A percentile compares a stretch with the other conserved stretches of the same genome.
phyloP scores from a whole-genome alignment of 805 yeast species.

The Lachancea fermentati region DNA sequence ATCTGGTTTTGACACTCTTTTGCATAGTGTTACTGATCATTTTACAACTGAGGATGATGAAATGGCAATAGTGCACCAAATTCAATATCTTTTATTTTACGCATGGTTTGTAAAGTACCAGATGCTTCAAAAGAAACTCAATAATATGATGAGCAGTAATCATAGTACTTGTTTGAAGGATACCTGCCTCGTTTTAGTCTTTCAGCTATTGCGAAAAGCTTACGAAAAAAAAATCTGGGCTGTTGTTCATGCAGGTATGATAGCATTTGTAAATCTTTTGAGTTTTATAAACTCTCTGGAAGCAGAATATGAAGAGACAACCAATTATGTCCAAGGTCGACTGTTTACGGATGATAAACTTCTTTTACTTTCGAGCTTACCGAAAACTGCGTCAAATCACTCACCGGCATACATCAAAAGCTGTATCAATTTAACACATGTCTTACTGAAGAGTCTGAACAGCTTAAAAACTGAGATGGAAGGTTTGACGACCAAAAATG shows the following conservation, averaged over 20 bases:
- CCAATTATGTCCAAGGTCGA: slow-evolving; percentile 52
- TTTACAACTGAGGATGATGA: slow-evolving; percentile 38
- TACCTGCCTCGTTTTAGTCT: slow-evolving; percentile 49
- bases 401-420: slow-evolving; percentile 57
- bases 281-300: slow-evolving; percentile 39
- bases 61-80: slow-evolving; percentile 27
- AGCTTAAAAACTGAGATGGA: too few species aligned
- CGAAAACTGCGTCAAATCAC: slow-evolving; percentile 57
- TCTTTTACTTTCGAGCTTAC: slow-evolving; percentile 49
- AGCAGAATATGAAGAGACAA: slow-evolving; percentile 37
- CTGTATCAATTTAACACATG: slow-evolving; percentile 59
- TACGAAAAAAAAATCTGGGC: slow-evolving; percentile 44
- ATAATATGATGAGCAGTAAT: too few species aligned
- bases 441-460: slow-evolving; percentile 62
- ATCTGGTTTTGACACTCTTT: slow-evolving; percentile 66
- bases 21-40: slow-evolving; percentile 46
- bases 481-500: neutral
- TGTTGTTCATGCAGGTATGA: slow-evolving; percentile 63
- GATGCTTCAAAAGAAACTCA: slow-evolving; percentile 37
- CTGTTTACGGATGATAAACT: slow-evolving; percentile 64
- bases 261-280: slow-evolving; percentile 60
- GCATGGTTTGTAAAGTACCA: slow-evolving; percentile 78
- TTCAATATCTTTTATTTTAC: slow-evolving; percentile 51
- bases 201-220: slow-evolving; percentile 36
- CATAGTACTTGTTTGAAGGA: slow-evolving; percentile 59